phyloP scores from a whole-genome alignment of 139 green algal species.

The Chlorella sp. region DNA sequence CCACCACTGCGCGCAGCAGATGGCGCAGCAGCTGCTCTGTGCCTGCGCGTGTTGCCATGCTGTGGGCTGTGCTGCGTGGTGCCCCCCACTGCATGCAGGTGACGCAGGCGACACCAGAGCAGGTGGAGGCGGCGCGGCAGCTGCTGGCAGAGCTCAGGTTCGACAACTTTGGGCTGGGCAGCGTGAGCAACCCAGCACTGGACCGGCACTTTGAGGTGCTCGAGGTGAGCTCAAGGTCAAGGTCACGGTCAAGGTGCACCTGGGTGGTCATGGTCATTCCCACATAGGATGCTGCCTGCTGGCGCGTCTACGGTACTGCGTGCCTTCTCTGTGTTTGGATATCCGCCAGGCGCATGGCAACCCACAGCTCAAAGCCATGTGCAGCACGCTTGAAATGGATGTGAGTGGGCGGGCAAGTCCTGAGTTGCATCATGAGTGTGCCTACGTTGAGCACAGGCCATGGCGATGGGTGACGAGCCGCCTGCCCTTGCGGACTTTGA shows the following conservation, averaged over 20 bases:
- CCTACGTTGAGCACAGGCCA: neutral
- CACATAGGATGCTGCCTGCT: neutral
- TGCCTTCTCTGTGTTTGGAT: neutral
- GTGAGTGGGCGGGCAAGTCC: neutral
- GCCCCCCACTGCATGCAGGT: too few relatives aligned
- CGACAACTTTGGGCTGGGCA: neutral
- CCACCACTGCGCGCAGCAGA: too few relatives aligned
- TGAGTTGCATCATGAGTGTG: neutral
- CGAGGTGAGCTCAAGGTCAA: neutral
- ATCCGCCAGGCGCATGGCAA: neutral
- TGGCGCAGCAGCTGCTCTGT: too few relatives aligned
- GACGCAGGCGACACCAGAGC: neutral
- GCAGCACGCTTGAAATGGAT: too few relatives aligned
- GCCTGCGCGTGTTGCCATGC: too few relatives aligned
- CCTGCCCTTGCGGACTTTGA: neutral
- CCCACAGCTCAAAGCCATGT: neutral
- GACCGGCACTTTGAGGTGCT: neutral
- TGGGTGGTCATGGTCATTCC: neutral
- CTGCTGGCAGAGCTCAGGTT: neutral
- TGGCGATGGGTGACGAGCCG: neutral
- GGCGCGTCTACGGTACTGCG: neutral
- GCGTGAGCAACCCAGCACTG: neutral
- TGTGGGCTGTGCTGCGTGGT: too few relatives aligned
- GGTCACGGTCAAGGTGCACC: neutral
- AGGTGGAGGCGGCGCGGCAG: neutral